A percentile compares a stretch with the other conserved stretches of the same genome.
Evolutionary conservation across 2,329 filamentous ascomycete genomes (phyloP).

Genomic region (Nigrospora sphaerica): DNA sequence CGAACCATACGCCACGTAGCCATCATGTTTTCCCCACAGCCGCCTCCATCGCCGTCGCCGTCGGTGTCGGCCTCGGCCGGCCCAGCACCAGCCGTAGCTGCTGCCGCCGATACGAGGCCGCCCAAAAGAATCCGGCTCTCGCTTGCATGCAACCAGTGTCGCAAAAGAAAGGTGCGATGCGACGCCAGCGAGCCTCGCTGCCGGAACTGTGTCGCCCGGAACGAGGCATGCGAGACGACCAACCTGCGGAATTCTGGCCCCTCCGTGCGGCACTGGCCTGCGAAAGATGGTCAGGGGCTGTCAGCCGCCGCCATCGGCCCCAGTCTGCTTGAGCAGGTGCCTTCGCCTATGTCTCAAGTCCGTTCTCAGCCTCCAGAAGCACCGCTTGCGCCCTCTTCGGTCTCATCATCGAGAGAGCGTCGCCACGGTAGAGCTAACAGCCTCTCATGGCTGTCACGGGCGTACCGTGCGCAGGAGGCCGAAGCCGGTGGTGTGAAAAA

Average conservation of each 20-base stretch:
- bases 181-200: conserved; percentile 19
- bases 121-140: conserved; percentile 3
- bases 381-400: neutral
- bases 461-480: conserved; percentile 3
- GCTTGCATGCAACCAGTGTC: conserved; percentile 10
- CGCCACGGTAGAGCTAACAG: too few species aligned
- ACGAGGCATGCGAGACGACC: conserved; percentile 17
- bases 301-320: neutral
- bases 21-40: too few species aligned
- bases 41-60: too few species aligned
- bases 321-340: neutral
- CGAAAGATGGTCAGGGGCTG: conserved; percentile 6
- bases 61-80: too few species aligned
- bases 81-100: too few species aligned
- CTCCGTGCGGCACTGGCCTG: conserved; percentile 10
- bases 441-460: neutral
- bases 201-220: conserved; percentile 15
- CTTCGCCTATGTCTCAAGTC: neutral
- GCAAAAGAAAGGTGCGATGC: conserved; percentile 21
- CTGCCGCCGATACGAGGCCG: too few species aligned
- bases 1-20: too few species aligned
- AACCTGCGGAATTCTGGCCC: conserved; percentile 13
- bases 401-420: neutral
- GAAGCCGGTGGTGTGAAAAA: neutral
- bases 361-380: neutral